Percentiles rank a stretch among this genome's conserved stretches.
phyloP scores from a whole-genome alignment of 2,329 filamentous ascomycete species.

The Chrysoporthe deuterocubensis region DNA sequence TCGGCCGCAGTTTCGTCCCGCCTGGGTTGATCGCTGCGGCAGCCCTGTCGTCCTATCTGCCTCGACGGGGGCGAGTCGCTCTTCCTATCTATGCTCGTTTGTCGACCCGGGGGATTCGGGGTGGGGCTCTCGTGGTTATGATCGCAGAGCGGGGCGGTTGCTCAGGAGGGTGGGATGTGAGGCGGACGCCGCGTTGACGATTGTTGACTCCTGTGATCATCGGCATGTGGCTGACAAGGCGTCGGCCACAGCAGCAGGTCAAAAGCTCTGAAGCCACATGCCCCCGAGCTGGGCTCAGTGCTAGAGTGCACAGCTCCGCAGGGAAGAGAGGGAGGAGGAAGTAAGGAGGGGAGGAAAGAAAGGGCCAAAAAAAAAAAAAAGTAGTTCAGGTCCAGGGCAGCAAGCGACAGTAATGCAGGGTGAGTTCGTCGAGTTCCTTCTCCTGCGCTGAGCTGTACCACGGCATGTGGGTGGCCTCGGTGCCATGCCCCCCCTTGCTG shows the following conservation, averaged over 20 bases:
- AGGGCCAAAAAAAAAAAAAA: neutral
- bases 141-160: constrained; percentile 27
- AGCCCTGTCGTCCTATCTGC: neutral
- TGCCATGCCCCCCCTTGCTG: neutral
- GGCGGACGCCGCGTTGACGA: neutral
- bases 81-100: constrained; percentile 6
- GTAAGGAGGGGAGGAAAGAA: neutral
- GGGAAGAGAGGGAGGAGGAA: neutral
- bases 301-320: neutral
- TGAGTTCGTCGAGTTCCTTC: neutral
- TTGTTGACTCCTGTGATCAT: neutral
- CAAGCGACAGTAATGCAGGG: neutral
- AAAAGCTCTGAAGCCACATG: constrained; percentile 3
- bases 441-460: neutral
- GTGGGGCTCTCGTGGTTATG: constrained; percentile 20
- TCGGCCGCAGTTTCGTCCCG: neutral
- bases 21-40: neutral
- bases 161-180: neutral
- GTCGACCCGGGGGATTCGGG: constrained; percentile 12
- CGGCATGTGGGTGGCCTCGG: neutral
- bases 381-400: neutral
- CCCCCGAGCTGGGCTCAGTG: neutral
- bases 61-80: neutral
- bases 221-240: neutral
- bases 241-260: neutral